phyloP scores from a whole-genome alignment of 768 basidiomycete species.

The Nidularia sp. region DNA sequence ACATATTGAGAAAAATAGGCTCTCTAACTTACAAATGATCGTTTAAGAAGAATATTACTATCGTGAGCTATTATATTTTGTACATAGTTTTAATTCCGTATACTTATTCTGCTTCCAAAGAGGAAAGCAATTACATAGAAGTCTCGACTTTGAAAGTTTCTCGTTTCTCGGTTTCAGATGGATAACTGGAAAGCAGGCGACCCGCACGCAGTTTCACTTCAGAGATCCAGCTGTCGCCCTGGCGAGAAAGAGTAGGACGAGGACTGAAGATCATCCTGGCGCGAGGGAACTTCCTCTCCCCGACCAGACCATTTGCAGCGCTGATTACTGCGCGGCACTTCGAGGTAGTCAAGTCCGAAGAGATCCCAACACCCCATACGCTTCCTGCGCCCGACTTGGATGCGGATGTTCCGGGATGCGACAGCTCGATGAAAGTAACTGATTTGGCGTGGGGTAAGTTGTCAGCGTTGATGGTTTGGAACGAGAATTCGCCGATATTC shows the following conservation, averaged over 20 bases:
- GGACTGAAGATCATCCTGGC: conserved; percentile 20
- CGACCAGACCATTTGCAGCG: conserved; percentile 62
- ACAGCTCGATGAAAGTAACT: conserved; percentile 76
- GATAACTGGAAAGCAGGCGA: too few species aligned
- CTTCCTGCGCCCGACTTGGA: conserved; percentile 44
- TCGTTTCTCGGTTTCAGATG: background rate
- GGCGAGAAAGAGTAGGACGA: conserved; percentile 6
- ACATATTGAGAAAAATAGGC: too few species aligned
- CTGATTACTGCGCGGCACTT: conserved; percentile 74
- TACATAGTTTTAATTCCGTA: too few species aligned
- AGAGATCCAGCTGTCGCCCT: conserved; percentile 14
- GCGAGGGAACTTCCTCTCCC: conserved; percentile 42
- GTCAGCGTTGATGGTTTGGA: conserved; percentile 55
- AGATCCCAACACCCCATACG: conserved; percentile 74
- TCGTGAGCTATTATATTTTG: too few species aligned
- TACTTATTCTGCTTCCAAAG: too few species aligned
- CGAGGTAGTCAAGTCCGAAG: conserved; percentile 66
- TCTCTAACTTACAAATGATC: too few species aligned
- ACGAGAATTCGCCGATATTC: conserved; percentile 66
- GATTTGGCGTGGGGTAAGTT: conserved; percentile 38
- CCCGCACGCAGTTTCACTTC: conserved; percentile 16
- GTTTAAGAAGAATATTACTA: too few species aligned
- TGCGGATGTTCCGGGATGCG: conserved; percentile 42
- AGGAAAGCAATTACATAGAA: too few species aligned
- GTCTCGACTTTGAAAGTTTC: conserved; percentile 4